Conservation (phyloP, 2,329 filamentous ascomycete species). For the Pseudonectria buxi region DNA sequence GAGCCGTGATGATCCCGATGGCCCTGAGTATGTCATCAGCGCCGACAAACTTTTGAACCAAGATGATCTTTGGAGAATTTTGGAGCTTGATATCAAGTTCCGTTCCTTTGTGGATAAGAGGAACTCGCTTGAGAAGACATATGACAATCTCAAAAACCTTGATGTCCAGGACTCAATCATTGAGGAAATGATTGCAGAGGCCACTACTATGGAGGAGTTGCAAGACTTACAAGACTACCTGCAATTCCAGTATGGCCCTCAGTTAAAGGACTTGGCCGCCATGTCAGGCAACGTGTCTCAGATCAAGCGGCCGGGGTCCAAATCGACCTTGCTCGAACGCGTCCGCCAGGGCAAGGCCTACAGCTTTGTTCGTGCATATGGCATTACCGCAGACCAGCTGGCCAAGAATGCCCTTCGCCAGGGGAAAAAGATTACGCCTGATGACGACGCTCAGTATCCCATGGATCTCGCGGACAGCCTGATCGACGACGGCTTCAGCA, state of each 20-base stretch:
- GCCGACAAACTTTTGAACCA: conserved; percentile 88
- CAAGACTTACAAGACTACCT: conserved; percentile 96
- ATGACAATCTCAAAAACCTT: conserved; percentile 61
- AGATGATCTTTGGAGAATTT: conserved; percentile 89
- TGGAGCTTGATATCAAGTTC: conserved; percentile 93
- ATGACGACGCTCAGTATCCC: conserved; percentile 73
- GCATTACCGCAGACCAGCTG: conserved; percentile 81
- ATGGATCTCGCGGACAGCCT: conserved; percentile 82
- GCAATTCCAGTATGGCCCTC: conserved; percentile 82
- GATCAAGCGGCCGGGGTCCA: conserved; percentile 74
- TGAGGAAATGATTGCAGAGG: conserved; percentile 72
- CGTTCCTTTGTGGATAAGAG: conserved; percentile 88
- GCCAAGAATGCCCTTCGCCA: conserved; percentile 78
- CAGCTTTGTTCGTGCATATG: conserved; percentile 78
- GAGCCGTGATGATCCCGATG: conserved; percentile 59
- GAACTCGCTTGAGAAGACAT: conserved; percentile 73
- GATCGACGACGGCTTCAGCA: conserved; percentile 65
- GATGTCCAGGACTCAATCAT: conserved; percentile 67
- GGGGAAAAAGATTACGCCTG: conserved; percentile 72
- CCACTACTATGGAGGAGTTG: conserved; percentile 85
- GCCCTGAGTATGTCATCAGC: conserved; percentile 63
- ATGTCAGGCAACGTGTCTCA: conserved; percentile 57
- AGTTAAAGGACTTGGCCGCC: conserved; percentile 72
- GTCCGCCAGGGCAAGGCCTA: conserved; percentile 76
- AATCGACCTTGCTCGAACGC: conserved; percentile 74